Conservation (phyloP, 2,329 filamentous ascomycete genomes). For the Orbilia javanica region DNA sequence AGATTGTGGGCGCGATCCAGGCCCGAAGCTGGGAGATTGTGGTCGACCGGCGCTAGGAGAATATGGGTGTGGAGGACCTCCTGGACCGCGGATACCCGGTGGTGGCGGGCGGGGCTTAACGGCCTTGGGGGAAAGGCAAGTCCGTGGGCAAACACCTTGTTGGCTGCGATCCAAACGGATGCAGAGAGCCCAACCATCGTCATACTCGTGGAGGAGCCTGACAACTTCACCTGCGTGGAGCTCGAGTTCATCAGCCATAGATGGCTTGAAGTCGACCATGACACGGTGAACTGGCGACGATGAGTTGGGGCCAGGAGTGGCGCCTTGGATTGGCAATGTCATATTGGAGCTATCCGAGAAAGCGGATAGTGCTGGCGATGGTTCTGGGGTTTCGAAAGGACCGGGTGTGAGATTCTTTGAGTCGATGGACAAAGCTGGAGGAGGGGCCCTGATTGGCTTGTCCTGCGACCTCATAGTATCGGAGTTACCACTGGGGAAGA, state of each 20-base stretch:
- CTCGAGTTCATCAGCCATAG: constrained; percentile 90
- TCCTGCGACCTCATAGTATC: constrained; percentile 66
- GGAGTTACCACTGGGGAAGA: constrained; percentile 35
- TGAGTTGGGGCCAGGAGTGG: constrained; percentile 23
- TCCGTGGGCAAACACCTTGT: constrained; percentile 93
- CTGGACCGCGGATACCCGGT: constrained; percentile 39
- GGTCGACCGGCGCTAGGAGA: constrained; percentile 43
- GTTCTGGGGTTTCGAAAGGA: constrained; percentile 62
- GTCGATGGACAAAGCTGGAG: constrained; percentile 61
- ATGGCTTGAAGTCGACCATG: constrained; percentile 92
- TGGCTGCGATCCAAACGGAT: constrained; percentile 88
- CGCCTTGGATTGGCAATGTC: constrained; percentile 46
- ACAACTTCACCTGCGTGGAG: constrained; percentile 85
- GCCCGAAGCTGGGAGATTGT: constrained; percentile 50
- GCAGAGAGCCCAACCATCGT: constrained; percentile 97
- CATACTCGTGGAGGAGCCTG: constrained; percentile 91
- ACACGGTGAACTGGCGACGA: constrained; percentile 82
- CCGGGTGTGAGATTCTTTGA: constrained; percentile 62
- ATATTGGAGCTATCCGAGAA: constrained; percentile 58
- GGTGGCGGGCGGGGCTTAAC: constrained; percentile 80
- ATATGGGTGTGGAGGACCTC: constrained; percentile 41
- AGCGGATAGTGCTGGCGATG: constrained; percentile 57
- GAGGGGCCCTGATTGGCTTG: constrained; percentile 66
- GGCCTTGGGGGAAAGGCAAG: constrained; percentile 90
- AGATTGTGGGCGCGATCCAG: constrained; percentile 53